These are phyloP conservation scores for Microdochium bolleyi DNA, from an alignment of 2,329 filamentous ascomycete species.

Conservation along the genomic window DNA sequence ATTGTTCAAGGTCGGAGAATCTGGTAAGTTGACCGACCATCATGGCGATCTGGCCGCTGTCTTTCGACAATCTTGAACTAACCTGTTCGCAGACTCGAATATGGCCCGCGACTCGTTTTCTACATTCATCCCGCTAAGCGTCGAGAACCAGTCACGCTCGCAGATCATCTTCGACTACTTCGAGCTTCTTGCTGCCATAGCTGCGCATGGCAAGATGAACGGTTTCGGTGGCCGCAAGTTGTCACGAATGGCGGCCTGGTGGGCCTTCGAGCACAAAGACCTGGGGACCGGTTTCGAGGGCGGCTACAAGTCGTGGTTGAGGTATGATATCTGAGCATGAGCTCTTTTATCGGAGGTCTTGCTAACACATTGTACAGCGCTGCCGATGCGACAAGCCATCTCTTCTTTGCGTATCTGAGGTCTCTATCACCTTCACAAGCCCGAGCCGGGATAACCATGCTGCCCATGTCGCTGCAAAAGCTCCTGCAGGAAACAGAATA, in stretches of 20 bases:
- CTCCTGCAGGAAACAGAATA: conserved; percentile 91
- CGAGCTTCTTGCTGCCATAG: conserved; percentile 82
- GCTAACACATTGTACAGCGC: conserved; percentile 48
- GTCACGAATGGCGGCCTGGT: conserved; percentile 94
- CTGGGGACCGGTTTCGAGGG: conserved; percentile 87
- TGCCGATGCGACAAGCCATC: conserved; percentile 89
- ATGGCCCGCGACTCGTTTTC: conserved; percentile 90
- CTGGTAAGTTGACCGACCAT: conserved; percentile 48
- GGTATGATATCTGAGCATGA: conserved; percentile 44
- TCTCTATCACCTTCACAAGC: conserved; percentile 78
- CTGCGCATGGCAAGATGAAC: conserved; percentile 88
- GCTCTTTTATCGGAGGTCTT: background rate
- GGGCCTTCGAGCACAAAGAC: conserved; percentile 91
- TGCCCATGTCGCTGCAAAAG: conserved; percentile 87
- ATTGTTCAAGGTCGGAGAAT: conserved; percentile 88
- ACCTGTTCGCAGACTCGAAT: conserved; percentile 61
- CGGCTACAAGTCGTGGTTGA: conserved; percentile 83
- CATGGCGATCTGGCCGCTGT: background rate
- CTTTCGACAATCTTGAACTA: background rate
- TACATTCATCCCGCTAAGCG: conserved; percentile 90
- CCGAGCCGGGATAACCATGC: conserved; percentile 70
- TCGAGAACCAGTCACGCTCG: conserved; percentile 76
- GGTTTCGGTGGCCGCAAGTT: conserved; percentile 89
- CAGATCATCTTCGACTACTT: conserved; percentile 96
- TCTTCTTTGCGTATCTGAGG: conserved; percentile 95